Conservation (phyloP, 2,329 filamentous ascomycete genomes). For the Hypoxylon sp. region DNA sequence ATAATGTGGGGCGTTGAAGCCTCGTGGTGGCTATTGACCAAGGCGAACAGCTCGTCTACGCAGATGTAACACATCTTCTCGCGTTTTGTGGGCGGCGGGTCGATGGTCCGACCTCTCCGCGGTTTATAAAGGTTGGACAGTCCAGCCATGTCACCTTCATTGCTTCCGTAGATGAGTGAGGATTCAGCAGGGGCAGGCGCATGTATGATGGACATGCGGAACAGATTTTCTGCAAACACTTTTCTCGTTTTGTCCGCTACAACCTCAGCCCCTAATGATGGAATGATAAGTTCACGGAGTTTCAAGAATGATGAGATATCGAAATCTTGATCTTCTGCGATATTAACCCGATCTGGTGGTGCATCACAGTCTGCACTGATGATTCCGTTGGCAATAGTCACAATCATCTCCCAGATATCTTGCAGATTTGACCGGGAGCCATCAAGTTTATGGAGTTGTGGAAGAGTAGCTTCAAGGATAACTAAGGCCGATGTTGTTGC, state of each 20-base stretch:
- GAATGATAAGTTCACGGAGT: conserved; percentile 79
- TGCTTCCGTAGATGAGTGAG: conserved; percentile 66
- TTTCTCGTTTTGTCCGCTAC: conserved; percentile 76
- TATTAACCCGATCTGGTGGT: conserved; percentile 59
- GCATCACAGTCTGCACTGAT: conserved; percentile 71
- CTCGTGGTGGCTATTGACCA: conserved; percentile 68
- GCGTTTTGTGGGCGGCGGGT: conserved; percentile 73
- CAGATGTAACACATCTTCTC: conserved; percentile 83
- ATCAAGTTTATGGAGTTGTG: conserved; percentile 65
- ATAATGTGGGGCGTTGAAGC: conserved; percentile 53
- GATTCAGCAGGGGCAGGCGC: conserved; percentile 67
- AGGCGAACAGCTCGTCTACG: conserved; percentile 80
- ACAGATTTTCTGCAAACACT: conserved; percentile 80
- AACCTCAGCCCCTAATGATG: conserved; percentile 73
- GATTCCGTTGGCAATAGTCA: conserved; percentile 76
- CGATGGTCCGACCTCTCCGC: conserved; percentile 78
- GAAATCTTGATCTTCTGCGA: conserved; percentile 80
- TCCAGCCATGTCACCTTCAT: conserved; percentile 57
- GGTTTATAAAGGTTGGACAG: conserved; percentile 73
- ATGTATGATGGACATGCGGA: conserved; percentile 86
- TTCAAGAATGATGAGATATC: conserved; percentile 81
- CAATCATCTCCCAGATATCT: conserved; percentile 77
- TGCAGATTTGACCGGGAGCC: conserved; percentile 62
- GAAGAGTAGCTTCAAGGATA: conserved; percentile 75
- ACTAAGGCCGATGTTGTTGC: conserved; percentile 78